A percentile compares a stretch with the other conserved stretches of the same genome.
Evolutionary conservation across 169 alveolate genomes (phyloP).

Genomic region (Eimeria necatrix): DNA sequence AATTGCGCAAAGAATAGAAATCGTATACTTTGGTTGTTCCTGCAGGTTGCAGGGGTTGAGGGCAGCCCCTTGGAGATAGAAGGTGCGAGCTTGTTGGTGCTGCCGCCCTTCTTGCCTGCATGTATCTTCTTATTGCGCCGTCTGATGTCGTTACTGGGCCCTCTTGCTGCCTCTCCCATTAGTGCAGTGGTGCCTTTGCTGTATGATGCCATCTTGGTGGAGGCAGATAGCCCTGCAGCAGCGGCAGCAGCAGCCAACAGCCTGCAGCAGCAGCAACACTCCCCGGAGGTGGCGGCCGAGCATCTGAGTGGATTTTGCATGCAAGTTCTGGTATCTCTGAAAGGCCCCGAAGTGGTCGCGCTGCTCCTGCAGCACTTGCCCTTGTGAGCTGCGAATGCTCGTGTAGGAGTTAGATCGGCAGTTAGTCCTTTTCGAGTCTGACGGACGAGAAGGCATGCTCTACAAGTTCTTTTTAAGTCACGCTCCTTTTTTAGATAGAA

Average conservation of each 20-base stretch:
- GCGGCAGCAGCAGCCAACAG: conserved; percentile 66
- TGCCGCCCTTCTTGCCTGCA: conserved; percentile 40
- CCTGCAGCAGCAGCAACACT: conserved; percentile 73
- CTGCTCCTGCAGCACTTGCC: conserved; percentile 71
- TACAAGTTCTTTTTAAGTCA: no score
- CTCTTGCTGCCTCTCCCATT: conserved; percentile 51
- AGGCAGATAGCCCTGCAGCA: conserved; percentile 25
- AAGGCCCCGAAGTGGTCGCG: conserved; percentile 14
- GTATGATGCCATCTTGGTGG: conserved; percentile 43
- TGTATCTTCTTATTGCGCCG: conserved; percentile 52
- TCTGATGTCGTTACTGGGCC: conserved; percentile 60
- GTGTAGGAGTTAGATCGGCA: background rate
- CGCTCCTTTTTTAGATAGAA: no score
- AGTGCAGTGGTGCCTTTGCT: conserved; percentile 31
- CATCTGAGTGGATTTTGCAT: conserved; percentile 59
- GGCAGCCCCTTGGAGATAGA: conserved; percentile 55
- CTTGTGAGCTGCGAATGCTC: conserved; percentile 18
- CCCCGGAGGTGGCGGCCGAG: conserved; percentile 69
- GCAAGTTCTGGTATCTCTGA: conserved; percentile 56
- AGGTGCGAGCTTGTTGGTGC: conserved; percentile 28
- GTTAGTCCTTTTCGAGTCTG: no score
- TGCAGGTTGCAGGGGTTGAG: conserved; percentile 55
- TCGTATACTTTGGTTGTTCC: background rate
- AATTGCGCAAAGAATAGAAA: background rate
- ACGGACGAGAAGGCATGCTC: no score